Base-by-base conservation (phyloP, 148 eudicot species). In the Rhododendron ferrugineum region DNA sequence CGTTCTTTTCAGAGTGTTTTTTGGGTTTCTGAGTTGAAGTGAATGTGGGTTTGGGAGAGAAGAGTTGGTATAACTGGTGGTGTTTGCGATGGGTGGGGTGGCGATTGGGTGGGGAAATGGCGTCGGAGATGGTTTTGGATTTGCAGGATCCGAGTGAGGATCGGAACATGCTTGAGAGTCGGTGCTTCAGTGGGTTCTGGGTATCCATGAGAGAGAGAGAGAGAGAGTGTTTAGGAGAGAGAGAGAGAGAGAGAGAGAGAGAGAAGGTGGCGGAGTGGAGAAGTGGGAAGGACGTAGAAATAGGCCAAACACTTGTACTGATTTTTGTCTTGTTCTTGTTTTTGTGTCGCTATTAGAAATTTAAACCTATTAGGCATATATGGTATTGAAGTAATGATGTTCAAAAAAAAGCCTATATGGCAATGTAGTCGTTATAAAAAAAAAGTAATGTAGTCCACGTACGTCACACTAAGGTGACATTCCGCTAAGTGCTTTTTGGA, bases 1-100 rank as follows among this genome's bases (percentile, higher is more conserved):
- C 0, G 44, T 6, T 40, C 5, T 89, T 73, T 52, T 88, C 83
- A 88, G 79, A 87, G 18, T 11, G 3, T 68, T 68, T 68, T 13
- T 90, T 90, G 16, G 94, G 91, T 72, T 86, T 88, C 77, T 90
- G 86, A 44, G 85, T 42, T 49, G 92, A 86, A 5, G 94, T 79
- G 79, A 78, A 84, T 36, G 68, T 40, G 40, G 85, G 85, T 11
- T 50, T 86, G 4, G 90, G 87, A 34, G 88, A 87, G 60, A 86
- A 89, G 49, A 89, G 85, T 30, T 89, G 83, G 68, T 82, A 81
- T 49, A 83, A 58, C 82, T 85, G 91, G 83, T 80, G 85, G 88
- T 85, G 90, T 60, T 68, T 87, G 64, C 14, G 81, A 32, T 88
- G 89, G 73, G 85, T 85, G 15, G 89, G 84, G 88, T 68, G 82